Evolutionary conservation across 208 protist genomes (phyloP), one percentile per base, ranked within the genome.

Genomic region (Vickermania ingenoplastis): DNA sequence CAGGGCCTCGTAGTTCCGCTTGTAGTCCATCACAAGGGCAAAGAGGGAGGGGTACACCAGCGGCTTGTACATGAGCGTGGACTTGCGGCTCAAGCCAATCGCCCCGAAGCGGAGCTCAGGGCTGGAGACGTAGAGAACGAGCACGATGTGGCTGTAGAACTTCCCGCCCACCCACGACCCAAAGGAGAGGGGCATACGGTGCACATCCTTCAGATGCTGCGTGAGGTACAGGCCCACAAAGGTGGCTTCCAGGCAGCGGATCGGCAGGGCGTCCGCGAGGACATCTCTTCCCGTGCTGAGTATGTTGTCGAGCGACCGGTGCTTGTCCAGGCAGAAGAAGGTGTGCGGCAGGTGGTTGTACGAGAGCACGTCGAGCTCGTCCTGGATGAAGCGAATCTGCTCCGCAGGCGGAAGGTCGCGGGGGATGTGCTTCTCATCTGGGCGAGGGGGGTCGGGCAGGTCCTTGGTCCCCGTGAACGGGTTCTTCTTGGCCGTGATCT

Each of bases 321-420:
- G 79, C 70, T 95, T 97, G 45, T 89, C 77, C n/a, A 93, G 64
- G 50, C 75, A 87, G 57, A 95, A 97, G 59, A 97, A 96, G 17
- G 87, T 94, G 41, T 75, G 81, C 0, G 87, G 88, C 21, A 96
- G 78, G 69, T 91, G 89, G 61, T 97, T 97, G 78, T 97, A 97
- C 41, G 72, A 72, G 41, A 96, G 79, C 24, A 61, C 61, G 52
- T 76, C 79, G 0, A 96, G 69, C 31, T 86, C 61, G 45, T 82
- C 63, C 59, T 96, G 90, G 26, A 96, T 74, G 49, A 71, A 64
- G 3, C 71, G 69, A 0, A 96, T 50, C 59, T 92, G 79, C 31
- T 86, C 73, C 0, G 62, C 24, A 0, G 81, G 67, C 0, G 81
- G 68, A 2, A 81, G 54, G 17, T 78, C 53, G 13, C 75, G 75